Evolutionary conservation across 2,329 filamentous ascomycete species (phyloP), one percentile per base, ranked within the genome.

Genomic region (Arthrinium phaeospermum): DNA sequence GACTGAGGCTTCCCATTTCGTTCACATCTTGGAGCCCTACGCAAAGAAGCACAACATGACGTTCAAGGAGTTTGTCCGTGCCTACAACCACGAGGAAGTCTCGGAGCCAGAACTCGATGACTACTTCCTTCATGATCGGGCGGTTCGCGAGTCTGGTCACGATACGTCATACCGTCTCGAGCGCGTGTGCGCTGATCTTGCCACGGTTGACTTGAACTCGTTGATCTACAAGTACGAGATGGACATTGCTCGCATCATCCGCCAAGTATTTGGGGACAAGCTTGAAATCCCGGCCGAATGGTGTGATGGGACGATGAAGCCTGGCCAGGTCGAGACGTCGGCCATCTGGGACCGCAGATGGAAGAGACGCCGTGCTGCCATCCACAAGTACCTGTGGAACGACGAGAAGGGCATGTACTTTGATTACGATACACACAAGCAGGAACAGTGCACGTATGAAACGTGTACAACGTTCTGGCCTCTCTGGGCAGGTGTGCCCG

Each of bases 191-290:
- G 96, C 94, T 14, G 91, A 98, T 80, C 86, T 98, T 37, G 96
- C 95, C 14, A 98, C 95, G 0, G 94, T 98, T 73, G 96, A 99
- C 79, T 88, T 98, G 71, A 98, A 99, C 84, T 96, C 95, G 41
- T 87, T 98, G 44, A 86, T 99, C 41, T 99, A 96, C 89, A 98
- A 98, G 84, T 98, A 98, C 80, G 96, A 99, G 83, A 92, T 92
- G 44, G 96, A 99, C 79, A 98, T 99, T 80, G 92, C 94, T 2
- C 91, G 93, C 74, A 93, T 91, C 12, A 98, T 99, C 77, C 93
- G 94, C 71, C 93, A 88, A 68, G 88, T 94, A 76, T 98, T 98
- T 82, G 89, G 90, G 71, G 96, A 98, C 82, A 92, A 89, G 76
- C 88, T 99, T 5, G 85, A 87, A n/a, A 91, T 99, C 64, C 95